These are phyloP conservation scores for Raphanus raphanistrum DNA, from an alignment of 345 rosid species.

Conservation along the genomic window DNA sequence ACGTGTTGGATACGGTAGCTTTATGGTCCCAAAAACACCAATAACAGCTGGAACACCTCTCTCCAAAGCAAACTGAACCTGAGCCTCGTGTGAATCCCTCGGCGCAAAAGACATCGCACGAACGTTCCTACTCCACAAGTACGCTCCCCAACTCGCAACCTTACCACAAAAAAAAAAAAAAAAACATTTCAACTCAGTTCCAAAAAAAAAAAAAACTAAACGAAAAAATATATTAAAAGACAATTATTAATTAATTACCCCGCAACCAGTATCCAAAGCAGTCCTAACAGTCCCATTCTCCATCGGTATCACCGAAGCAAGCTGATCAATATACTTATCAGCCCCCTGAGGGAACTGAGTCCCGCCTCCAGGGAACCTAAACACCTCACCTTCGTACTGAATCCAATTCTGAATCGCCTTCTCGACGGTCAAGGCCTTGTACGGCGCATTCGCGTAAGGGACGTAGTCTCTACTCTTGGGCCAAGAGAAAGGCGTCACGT, in stretches of 20 bases:
- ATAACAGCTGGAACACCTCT: slow-evolving; percentile 99
- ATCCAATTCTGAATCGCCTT: slow-evolving; percentile 99
- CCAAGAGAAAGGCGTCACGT: slow-evolving; percentile 96
- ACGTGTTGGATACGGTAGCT: slow-evolving; percentile 88
- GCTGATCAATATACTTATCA: slow-evolving; percentile 89
- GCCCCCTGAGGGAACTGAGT: slow-evolving; percentile 99
- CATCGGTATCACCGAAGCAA: slow-evolving; percentile 89
- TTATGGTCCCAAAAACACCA: slow-evolving; percentile 94
- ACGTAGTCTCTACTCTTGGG: slow-evolving; percentile 98
- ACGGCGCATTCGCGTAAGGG: slow-evolving; percentile 97
- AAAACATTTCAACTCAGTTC: neutral
- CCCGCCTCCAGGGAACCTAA: slow-evolving; percentile 98
- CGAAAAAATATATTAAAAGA: neutral
- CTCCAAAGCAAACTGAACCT: slow-evolving; percentile 97
- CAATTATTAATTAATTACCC: slow-evolving; percentile 58
- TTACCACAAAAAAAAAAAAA: slow-evolving; percentile 32
- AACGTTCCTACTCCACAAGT: slow-evolving; percentile 96
- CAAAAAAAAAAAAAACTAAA: neutral
- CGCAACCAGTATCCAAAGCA: slow-evolving; percentile 97
- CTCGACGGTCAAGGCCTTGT: slow-evolving; percentile 96
- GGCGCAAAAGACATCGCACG: slow-evolving; percentile 98
- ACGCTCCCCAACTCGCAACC: slow-evolving; percentile 99
- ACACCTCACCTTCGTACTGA: slow-evolving; percentile 92
- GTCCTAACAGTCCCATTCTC: slow-evolving; percentile 92
- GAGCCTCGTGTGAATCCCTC: slow-evolving; percentile 98